Evolutionary conservation across 805 yeast genomes (phyloP), one percentile per base, ranked within the genome.

Genomic region (Tetrapisispora taiwanensis): DNA sequence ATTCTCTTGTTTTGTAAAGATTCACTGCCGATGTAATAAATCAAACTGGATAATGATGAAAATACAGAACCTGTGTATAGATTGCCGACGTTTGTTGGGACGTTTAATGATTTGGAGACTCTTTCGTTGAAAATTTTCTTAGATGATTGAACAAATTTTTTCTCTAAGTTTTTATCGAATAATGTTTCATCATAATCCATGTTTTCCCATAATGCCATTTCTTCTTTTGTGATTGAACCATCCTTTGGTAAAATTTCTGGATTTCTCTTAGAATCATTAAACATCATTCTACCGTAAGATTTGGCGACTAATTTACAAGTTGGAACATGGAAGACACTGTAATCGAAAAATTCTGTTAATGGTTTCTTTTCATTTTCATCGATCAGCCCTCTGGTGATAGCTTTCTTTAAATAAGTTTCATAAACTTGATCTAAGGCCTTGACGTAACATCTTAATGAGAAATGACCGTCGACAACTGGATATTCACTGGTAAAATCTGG

Each of bases 391-490:
- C 62, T 70, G 52, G 72, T 71, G 52, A 72, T 67, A 22, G 84
- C 83, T 68, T 88, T 89, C 62, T 75, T 75, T 52, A 90, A 81
- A 73, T 88, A 92, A 50, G 79, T 68, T 53, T 75, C 74, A 74
- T 92, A 92, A 55, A 95, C 84, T 51, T 77, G 69, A 72, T 92
- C 97, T 46, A 92, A 70, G 24, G 98, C 96, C 67, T 84, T 83
- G 52, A 89, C 87, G 73, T 92, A 92, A 73, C 98, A 92, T 33
- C 86, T 67, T 62, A 92, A 73, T 3, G 97, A 90, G 71, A 79
- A 92, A 69, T 92, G 96, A 54, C 98, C 98, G 64, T 92, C 97
- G 51, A 92, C 98, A 49, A 81, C 84, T 30, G 98, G 98, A 70
- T 92, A 92, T 72, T 92, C 98, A 52, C 85, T 76, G 51, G 90